These are phyloP conservation scores for Pleurotus platypus DNA, from an alignment of 768 basidiomycete species.

Conservation along the genomic window DNA sequence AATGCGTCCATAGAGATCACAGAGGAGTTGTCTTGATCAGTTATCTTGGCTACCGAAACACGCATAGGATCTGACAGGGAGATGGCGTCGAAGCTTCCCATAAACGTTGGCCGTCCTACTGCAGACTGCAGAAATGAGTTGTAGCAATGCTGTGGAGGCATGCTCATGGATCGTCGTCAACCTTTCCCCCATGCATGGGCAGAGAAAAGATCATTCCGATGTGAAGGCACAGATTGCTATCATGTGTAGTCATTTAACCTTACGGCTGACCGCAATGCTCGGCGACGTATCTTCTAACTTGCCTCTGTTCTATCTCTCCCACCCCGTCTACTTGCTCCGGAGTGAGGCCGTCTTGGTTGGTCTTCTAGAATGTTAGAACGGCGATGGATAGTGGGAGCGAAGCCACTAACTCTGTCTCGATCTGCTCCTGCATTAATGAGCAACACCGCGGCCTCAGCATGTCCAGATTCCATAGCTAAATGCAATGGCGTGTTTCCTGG, in stretches of 20 bases:
- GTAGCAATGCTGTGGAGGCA: too few relatives aligned
- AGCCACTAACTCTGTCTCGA: slow-evolving; percentile 69
- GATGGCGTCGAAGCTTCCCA: too few relatives aligned
- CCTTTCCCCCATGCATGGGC: too few relatives aligned
- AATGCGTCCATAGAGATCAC: not conserved
- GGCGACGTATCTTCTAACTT: slow-evolving; percentile 72
- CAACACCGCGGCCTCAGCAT: slow-evolving; percentile 85
- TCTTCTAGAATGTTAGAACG: slow-evolving; percentile 36
- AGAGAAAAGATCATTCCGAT: too few relatives aligned
- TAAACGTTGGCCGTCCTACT: too few relatives aligned
- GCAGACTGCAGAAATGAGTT: too few relatives aligned
- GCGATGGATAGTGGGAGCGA: slow-evolving; percentile 6
- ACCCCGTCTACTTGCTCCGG: slow-evolving; percentile 90
- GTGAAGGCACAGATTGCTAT: not conserved
- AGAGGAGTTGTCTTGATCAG: not conserved
- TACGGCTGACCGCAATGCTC: slow-evolving; percentile 64
- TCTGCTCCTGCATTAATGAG: slow-evolving; percentile 96
- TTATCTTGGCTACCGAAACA: too few relatives aligned
- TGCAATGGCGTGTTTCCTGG: slow-evolving; percentile 94
- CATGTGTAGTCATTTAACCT: slow-evolving; percentile 9
- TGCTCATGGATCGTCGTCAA: too few relatives aligned
- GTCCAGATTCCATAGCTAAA: slow-evolving; percentile 94
- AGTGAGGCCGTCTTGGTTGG: slow-evolving; percentile 80
- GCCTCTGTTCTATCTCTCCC: slow-evolving; percentile 84
- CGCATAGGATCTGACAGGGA: too few relatives aligned